Evolutionary conservation across 192 early-diverging fungal species (phyloP).

Genomic region (Coemansia sp.): DNA sequence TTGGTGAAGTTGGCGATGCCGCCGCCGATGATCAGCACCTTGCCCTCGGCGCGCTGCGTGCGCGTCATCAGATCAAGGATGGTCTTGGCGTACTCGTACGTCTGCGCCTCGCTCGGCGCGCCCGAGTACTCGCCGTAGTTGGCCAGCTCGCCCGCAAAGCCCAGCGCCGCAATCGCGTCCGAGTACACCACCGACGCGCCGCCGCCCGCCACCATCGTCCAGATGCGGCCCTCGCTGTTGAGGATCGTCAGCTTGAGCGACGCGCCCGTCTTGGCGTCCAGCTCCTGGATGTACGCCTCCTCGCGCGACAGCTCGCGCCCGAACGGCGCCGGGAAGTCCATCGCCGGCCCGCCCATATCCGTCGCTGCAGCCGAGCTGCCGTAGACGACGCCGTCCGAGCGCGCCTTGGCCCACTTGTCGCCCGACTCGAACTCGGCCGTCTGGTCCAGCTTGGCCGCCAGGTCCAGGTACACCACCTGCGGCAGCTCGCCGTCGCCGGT

Average conservation of each 20-base stretch:
- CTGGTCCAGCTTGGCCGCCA: conserved; percentile 98
- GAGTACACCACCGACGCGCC: conserved; percentile 98
- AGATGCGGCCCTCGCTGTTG: conserved; percentile 94
- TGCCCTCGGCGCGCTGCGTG: conserved; percentile 82
- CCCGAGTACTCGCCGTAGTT: conserved; percentile 99
- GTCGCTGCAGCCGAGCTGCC: conserved; percentile 37
- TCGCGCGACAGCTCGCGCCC: conserved; percentile 95
- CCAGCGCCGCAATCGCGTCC: conserved; percentile 98
- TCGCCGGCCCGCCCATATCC: conserved; percentile 61
- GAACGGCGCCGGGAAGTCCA: conserved; percentile 98
- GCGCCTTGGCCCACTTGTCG: conserved; percentile 94
- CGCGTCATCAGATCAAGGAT: conserved; percentile 99
- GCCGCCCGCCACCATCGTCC: conserved; percentile 99
- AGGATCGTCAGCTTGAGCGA: conserved; percentile 98
- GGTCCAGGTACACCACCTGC: conserved; percentile 90
- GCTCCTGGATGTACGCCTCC: conserved; percentile 97
- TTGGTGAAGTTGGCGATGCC: conserved; percentile 99
- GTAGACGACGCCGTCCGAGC: conserved; percentile 60
- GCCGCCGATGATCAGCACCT: conserved; percentile 98
- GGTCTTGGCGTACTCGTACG: conserved; percentile 99
- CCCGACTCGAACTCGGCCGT: conserved; percentile 97
- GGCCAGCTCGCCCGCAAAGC: conserved; percentile 92
- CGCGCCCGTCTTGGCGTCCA: conserved; percentile 98
- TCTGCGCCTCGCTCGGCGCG: conserved; percentile 98
- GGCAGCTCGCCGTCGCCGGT: conserved; percentile 57